These are phyloP conservation scores for Fraxinus excelsior DNA, from an alignment of 257 asterid genomes.

Conservation along the genomic window DNA sequence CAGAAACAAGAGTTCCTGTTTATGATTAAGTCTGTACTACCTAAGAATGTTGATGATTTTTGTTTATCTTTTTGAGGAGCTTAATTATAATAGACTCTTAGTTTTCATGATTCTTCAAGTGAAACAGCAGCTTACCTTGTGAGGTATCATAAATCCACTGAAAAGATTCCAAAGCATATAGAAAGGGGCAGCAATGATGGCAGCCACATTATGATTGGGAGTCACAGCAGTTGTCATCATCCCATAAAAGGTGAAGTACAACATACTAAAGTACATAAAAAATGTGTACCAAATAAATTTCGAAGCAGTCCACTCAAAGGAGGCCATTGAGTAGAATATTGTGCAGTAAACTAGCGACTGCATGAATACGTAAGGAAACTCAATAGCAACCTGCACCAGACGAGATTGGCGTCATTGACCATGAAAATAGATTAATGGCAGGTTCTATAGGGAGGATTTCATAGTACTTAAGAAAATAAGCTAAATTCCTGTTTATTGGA, in stretches of 20 bases:
- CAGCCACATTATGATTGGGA: conserved; percentile 93
- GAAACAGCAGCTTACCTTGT: conserved; percentile 60
- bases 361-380: conserved; percentile 75
- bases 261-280: conserved; percentile 79
- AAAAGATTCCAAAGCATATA: conserved; percentile 98
- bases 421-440: neutral
- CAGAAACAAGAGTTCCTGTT: neutral
- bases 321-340: conserved; percentile 77
- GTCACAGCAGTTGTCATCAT: conserved; percentile 98
- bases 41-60: no score
- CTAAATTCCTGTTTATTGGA: neutral
- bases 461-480: neutral
- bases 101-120: neutral
- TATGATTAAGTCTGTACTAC: no score
- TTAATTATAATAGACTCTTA: neutral
- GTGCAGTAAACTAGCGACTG: conserved; percentile 70
- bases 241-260: conserved; percentile 90
- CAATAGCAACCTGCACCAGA: conserved; percentile 76
- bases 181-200: conserved; percentile 83
- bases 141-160: conserved; percentile 94
- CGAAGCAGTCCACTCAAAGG: conserved; percentile 71
- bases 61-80: neutral
- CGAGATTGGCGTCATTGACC: conserved; percentile 9
- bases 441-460: no score
- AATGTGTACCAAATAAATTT: conserved; percentile 72